A percentile compares a stretch with the other conserved stretches of the same genome.
These are phyloP conservation scores for Pseudonitzschia multiseries DNA, from an alignment of 108 stramenopile species.

Conservation along the genomic window DNA sequence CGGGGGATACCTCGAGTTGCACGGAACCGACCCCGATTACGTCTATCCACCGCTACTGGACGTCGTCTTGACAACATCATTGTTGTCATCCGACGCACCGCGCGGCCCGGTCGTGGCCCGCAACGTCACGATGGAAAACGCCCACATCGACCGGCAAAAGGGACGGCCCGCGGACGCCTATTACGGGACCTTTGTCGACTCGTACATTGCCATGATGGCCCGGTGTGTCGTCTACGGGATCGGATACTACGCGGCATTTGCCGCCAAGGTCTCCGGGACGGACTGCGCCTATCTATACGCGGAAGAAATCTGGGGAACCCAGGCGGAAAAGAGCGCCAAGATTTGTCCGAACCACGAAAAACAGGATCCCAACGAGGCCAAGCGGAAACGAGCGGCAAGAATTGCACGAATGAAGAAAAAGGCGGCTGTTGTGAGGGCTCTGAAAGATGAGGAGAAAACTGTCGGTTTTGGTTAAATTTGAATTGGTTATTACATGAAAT, in stretches of 20 bases:
- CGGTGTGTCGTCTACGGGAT: constrained; percentile 56
- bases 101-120: constrained; percentile 21
- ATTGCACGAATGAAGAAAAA: too few species aligned
- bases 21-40: neutral
- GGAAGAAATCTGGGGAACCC: constrained; percentile 46
- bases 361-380: neutral
- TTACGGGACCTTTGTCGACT: constrained; percentile 56
- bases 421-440: too few species aligned
- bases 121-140: constrained; percentile 40
- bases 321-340: constrained; percentile 18
- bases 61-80: too few species aligned
- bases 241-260: constrained; percentile 63
- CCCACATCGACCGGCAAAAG: constrained; percentile 61
- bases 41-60: constrained; percentile 15
- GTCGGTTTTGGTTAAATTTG: too few species aligned
- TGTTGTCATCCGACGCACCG: too few species aligned
- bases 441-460: too few species aligned
- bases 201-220: constrained; percentile 44
- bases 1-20: neutral
- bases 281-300: constrained; percentile 44
- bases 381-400: too few species aligned
- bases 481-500: too few species aligned
- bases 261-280: constrained; percentile 45
- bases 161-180: constrained; percentile 42
- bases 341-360: constrained; percentile 22